phyloP scores from a whole-genome alignment of 2,329 filamentous ascomycete genomes.

The Thelonectria olida region DNA sequence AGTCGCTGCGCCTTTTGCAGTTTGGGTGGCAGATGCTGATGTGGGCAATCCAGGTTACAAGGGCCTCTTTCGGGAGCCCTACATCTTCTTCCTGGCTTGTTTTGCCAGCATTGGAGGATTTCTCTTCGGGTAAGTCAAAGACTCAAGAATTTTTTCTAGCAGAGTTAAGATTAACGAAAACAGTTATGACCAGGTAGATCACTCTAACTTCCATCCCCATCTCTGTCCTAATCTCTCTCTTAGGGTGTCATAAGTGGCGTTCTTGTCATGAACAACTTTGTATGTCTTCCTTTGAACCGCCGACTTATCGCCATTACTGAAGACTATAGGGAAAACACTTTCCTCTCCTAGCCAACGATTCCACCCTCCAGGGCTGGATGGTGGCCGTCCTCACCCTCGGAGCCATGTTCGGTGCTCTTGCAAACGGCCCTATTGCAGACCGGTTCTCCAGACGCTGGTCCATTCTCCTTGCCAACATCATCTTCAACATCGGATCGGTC shows the following conservation, averaged over 20 bases:
- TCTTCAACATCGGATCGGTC: conserved; percentile 30
- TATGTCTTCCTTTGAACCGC: background rate
- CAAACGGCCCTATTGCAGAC: conserved; percentile 45
- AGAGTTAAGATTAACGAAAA: background rate
- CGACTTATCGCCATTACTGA: background rate
- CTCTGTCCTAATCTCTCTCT: too few relatives aligned
- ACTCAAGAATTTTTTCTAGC: too few relatives aligned
- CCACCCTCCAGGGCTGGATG: conserved; percentile 41
- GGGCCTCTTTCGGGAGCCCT: conserved; percentile 15
- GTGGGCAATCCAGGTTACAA: conserved; percentile 1
- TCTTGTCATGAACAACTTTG: conserved; percentile 16
- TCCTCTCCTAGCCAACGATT: conserved; percentile 8
- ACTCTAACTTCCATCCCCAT: too few relatives aligned
- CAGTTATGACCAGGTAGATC: conserved; percentile 16
- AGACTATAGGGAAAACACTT: conserved; percentile 15
- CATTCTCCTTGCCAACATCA: conserved; percentile 38
- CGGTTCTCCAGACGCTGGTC: conserved; percentile 37
- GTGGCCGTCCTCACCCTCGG: conserved; percentile 54
- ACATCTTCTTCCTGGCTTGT: conserved; percentile 14
- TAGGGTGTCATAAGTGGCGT: conserved; percentile 18
- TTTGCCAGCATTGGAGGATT: conserved; percentile 16
- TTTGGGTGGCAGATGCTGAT: too few relatives aligned
- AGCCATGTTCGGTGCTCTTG: conserved; percentile 56
- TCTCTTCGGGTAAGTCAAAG: conserved; percentile 12
- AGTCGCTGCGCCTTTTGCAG: background rate